A percentile compares a stretch with the other conserved stretches of the same genome.
phyloP scores from a whole-genome alignment of 805 yeast species.

The Brettanomyces sp. region DNA sequence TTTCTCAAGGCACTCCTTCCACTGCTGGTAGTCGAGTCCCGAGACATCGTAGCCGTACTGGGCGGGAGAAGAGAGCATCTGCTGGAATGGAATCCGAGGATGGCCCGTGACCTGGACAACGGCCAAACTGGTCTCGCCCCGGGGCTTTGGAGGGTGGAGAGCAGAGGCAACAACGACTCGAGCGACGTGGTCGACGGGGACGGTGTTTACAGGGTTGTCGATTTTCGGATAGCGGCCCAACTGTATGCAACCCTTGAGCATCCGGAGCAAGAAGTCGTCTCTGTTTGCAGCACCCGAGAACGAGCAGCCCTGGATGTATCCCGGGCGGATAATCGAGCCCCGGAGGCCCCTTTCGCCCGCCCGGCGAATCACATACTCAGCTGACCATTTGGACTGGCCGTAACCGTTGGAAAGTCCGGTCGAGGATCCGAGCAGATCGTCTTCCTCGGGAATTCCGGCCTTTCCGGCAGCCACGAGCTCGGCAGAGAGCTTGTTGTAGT shows the following conservation, averaged over 20 bases:
- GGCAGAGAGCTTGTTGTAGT: slow-evolving; percentile 73
- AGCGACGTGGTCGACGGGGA: slow-evolving; percentile 98
- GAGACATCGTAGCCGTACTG: slow-evolving; percentile 65
- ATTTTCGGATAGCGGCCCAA: slow-evolving; percentile 81
- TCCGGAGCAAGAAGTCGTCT: slow-evolving; percentile 89
- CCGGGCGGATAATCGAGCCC: slow-evolving; percentile 91
- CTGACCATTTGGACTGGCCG: slow-evolving; percentile 98
- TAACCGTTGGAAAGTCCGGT: slow-evolving; percentile 83
- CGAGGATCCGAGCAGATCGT: slow-evolving; percentile 74
- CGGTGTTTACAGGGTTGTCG: slow-evolving; percentile 84
- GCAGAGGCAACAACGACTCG: slow-evolving; percentile 79
- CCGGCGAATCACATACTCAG: slow-evolving; percentile 76
- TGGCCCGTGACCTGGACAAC: slow-evolving; percentile 98
- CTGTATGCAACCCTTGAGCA: slow-evolving; percentile 91
- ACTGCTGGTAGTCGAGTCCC: slow-evolving; percentile 57
- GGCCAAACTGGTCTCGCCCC: slow-evolving; percentile 32
- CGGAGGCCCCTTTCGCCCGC: slow-evolving; percentile 85
- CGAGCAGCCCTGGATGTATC: slow-evolving; percentile 87
- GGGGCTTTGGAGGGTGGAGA: slow-evolving; percentile 54
- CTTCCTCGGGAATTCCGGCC: slow-evolving; percentile 72
- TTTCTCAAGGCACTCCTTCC: slow-evolving; percentile 71
- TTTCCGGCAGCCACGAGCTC: slow-evolving; percentile 60
- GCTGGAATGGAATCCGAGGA: slow-evolving; percentile 77
- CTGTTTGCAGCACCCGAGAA: slow-evolving; percentile 85
- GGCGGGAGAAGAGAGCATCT: slow-evolving; percentile 57